Conservation (phyloP, 169 alveolate genomes). For the Fabrea salina region DNA sequence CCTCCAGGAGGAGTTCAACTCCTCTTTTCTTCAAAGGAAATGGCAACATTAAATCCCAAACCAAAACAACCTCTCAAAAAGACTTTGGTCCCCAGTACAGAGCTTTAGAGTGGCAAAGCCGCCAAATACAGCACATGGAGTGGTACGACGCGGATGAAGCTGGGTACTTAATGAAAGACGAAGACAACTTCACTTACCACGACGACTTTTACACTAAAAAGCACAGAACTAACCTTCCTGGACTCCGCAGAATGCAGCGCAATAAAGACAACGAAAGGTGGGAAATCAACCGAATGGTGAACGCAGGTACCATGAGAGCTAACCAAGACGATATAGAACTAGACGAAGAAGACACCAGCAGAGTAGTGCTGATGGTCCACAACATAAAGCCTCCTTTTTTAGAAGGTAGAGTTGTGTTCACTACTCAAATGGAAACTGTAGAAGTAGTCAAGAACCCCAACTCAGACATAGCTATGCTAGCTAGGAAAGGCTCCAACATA, state of each 20-base stretch:
- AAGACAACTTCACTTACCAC: conserved; percentile 18
- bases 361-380: conserved; percentile 89
- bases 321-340: conserved; percentile 74
- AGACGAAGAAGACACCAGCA: conserved; percentile 88
- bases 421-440: conserved; percentile 80
- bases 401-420: conserved; percentile 80
- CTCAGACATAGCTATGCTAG: conserved; percentile 96
- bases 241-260: conserved; percentile 75
- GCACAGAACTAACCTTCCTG: background rate
- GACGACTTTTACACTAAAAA: background rate
- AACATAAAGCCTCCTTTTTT: conserved; percentile 94
- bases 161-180: background rate
- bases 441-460: conserved; percentile 95
- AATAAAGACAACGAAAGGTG: conserved; percentile 93
- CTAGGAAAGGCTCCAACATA: conserved; percentile 95
- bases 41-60: background rate
- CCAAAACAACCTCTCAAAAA: background rate
- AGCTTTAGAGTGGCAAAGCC: conserved; percentile 26
- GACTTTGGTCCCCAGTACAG: conserved; percentile 12
- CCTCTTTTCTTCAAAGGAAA: conserved; percentile 26
- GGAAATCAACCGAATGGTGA: conserved; percentile 95
- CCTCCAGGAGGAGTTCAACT: conserved; percentile 1
- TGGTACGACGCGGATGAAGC: conserved; percentile 31
- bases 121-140: background rate
- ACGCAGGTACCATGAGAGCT: conserved; percentile 89